Evolutionary conservation across 2,329 filamentous ascomycete species (phyloP).

Genomic region (Neonectria ditissima): DNA sequence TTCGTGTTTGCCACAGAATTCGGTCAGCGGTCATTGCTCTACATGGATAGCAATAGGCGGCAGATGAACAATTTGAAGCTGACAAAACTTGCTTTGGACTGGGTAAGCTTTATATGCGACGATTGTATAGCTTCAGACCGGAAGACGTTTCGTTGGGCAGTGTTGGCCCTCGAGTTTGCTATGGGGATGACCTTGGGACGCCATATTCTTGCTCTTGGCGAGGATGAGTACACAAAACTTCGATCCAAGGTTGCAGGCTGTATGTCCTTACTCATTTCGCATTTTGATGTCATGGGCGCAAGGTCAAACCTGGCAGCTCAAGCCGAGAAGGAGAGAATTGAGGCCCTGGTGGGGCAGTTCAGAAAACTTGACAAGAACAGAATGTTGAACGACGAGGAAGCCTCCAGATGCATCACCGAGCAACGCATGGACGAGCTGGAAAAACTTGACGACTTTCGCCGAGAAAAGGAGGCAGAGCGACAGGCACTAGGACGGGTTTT

Average conservation of each 20-base stretch:
- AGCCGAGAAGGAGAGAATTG: conserved; percentile 89
- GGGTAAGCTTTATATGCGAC: conserved; percentile 98
- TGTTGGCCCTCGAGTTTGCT: conserved; percentile 92
- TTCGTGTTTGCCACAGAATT: conserved; percentile 99
- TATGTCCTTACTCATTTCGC: conserved; percentile 96
- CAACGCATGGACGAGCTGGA: conserved; percentile 80
- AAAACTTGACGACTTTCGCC: conserved; percentile 81
- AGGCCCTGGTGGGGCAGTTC: conserved; percentile 81
- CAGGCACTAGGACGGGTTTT: conserved; percentile 90
- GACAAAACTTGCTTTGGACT: conserved; percentile 92
- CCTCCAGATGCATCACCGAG: conserved; percentile 77
- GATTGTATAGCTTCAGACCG: conserved; percentile 94
- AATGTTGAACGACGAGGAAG: conserved; percentile 85
- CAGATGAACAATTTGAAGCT: conserved; percentile 98
- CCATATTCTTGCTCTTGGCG: conserved; percentile 90
- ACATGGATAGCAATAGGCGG: conserved; percentile 94
- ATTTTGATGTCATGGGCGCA: conserved; percentile 99
- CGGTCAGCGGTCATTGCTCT: conserved; percentile 90
- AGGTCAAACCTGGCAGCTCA: conserved; percentile 93
- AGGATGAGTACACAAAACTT: conserved; percentile 86
- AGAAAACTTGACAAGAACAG: conserved; percentile 82
- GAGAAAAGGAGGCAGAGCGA: conserved; percentile 84
- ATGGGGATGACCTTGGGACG: conserved; percentile 97
- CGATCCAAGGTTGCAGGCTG: conserved; percentile 93
- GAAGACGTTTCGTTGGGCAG: conserved; percentile 97